Conservation (phyloP, 306 rosid species). For the Delonix regia region DNA sequence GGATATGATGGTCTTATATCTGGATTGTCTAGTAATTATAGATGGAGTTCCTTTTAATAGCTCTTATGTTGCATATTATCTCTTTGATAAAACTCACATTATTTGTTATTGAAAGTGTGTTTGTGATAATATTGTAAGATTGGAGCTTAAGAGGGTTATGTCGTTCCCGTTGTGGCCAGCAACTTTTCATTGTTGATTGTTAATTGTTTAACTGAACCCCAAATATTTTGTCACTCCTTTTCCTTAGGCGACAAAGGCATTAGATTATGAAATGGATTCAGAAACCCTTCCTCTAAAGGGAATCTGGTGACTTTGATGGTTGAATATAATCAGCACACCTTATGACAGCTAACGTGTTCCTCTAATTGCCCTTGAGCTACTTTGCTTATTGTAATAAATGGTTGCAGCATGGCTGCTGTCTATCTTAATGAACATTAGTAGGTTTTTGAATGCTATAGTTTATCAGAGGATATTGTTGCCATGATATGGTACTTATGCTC, state of each 20-base stretch:
- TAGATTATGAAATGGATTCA: conserved; percentile 5
- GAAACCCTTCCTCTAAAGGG: conserved; percentile 5
- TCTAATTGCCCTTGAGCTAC: conserved; percentile 20
- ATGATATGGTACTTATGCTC: conserved; percentile 6
- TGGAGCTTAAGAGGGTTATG: conserved; percentile 10
- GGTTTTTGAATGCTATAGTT: conserved; percentile 18
- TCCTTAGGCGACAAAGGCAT: neutral
- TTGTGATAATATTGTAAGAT: neutral
- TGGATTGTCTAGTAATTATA: conserved; percentile 11
- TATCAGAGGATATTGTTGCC: conserved; percentile 2
- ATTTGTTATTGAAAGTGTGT: neutral
- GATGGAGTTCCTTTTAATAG: neutral
- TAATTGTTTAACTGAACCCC: neutral
- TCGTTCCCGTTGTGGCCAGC: neutral
- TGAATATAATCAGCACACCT: neutral
- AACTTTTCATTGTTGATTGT: neutral
- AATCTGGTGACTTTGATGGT: neutral
- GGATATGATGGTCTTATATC: conserved; percentile 13
- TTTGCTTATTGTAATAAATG: neutral
- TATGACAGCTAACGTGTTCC: neutral
- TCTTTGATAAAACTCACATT: neutral
- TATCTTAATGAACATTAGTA: neutral
- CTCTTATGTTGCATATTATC: neutral
- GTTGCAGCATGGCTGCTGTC: neutral
- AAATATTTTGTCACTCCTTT: neutral